Conservation (phyloP, 108 stramenopile genomes). For the Skeletonema grethae region DNA sequence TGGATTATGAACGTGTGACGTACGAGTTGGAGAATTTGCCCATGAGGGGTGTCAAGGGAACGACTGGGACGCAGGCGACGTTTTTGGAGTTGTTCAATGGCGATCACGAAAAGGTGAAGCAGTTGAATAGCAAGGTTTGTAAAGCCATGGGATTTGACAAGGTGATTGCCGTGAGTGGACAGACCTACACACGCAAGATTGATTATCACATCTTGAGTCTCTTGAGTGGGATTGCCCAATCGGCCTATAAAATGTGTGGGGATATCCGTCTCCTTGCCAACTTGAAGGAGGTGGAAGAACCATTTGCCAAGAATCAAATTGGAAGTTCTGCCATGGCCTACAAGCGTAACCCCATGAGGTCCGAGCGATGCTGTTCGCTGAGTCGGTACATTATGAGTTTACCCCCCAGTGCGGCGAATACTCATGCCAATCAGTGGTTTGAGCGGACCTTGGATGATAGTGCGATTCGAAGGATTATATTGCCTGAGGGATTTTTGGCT, state of each 20-base stretch:
- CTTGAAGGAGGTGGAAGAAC: constrained; percentile 97
- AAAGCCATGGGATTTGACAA: constrained; percentile 92
- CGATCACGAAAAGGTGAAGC: constrained; percentile 96
- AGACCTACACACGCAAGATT: constrained; percentile 99
- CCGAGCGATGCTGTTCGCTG: constrained; percentile 93
- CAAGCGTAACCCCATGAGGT: constrained; percentile 96
- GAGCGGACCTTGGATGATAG: constrained; percentile 99
- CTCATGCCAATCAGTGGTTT: constrained; percentile 97
- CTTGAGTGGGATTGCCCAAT: constrained; percentile 94
- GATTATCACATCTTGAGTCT: constrained; percentile 89
- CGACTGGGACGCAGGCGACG: constrained; percentile 98
- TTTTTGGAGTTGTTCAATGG: constrained; percentile 98
- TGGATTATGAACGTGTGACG: constrained; percentile 90
- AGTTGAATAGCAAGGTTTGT: constrained; percentile 88
- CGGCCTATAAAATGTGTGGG: constrained; percentile 98
- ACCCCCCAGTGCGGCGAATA: constrained; percentile 90
- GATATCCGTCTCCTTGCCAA: constrained; percentile 97
- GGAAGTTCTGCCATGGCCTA: constrained; percentile 98
- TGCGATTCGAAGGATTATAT: constrained; percentile 93
- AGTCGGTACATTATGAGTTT: constrained; percentile 95
- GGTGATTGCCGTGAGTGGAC: constrained; percentile 93
- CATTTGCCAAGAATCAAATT: constrained; percentile 94
- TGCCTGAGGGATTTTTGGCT: constrained; percentile 97
- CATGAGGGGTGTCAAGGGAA: constrained; percentile 99
- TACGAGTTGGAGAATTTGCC: constrained; percentile 91